phyloP scores from a whole-genome alignment of 768 basidiomycete species.

The Tulasnella sp. region DNA sequence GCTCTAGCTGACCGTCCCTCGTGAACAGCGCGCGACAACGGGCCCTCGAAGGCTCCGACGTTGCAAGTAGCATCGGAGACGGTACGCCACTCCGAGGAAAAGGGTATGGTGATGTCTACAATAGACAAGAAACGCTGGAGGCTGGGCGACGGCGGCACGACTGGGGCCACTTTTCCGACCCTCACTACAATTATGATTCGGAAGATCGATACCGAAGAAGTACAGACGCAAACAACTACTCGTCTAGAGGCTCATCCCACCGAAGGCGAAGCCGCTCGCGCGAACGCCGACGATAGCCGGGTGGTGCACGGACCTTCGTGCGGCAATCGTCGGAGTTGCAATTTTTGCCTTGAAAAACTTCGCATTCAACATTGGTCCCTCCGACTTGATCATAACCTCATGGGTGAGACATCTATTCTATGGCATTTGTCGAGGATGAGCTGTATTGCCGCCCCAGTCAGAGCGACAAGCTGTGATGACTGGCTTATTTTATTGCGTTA shows the following conservation, averaged over 20 bases:
- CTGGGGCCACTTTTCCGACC: neutral
- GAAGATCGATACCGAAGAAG: too few relatives aligned
- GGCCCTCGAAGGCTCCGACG: neutral
- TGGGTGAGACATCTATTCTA: too few relatives aligned
- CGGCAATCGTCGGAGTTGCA: too few relatives aligned
- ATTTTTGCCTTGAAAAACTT: too few relatives aligned
- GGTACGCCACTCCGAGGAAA: conserved; percentile 1
- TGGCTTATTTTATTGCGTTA: neutral
- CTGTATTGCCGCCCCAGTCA: conserved; percentile 3
- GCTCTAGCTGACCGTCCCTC: neutral
- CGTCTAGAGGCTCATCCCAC: too few relatives aligned
- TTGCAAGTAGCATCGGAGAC: neutral
- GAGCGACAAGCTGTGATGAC: neutral
- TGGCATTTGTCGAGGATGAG: too few relatives aligned
- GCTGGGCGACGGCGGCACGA: neutral
- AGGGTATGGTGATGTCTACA: conserved; percentile 16
- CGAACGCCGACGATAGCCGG: too few relatives aligned
- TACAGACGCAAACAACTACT: too few relatives aligned
- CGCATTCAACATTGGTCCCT: too few relatives aligned
- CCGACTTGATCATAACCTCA: too few relatives aligned
- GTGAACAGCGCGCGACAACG: neutral
- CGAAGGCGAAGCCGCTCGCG: too few relatives aligned
- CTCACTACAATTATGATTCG: neutral
- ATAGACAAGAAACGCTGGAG: conserved; percentile 10
- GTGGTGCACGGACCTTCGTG: too few relatives aligned